Evolutionary conservation across 169 alveolate species (phyloP), one percentile per base, ranked within the genome.

Genomic region (Eimeria maxima): DNA sequence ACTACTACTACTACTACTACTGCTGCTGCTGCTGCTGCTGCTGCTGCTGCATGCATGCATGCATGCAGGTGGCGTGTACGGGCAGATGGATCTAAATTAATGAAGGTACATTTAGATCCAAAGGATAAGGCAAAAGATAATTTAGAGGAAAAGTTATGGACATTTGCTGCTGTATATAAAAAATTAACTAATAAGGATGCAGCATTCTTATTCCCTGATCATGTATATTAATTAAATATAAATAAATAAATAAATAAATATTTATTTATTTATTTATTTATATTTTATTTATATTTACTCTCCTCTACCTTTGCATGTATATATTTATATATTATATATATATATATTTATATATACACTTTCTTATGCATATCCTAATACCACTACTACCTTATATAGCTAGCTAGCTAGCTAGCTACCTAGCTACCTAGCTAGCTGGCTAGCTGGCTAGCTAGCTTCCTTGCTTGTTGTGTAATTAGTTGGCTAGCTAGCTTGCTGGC

Each of bases 151-250:
- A 99, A 99, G 96, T 97, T 99, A 83, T 99, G 98, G 97, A 98
- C 99, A 67, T 98, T 98, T 98, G 98, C 99, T 47, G 99, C 99
- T 71, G 99, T 98, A 86, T 99, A 99, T 98, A 97, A 98, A 97
- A 98, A 97, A 97, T 98, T 99, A 86, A 99, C 99, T 95, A 98
- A 97, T 97, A 99, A 98, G 97, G 99, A 99, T 93, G 99, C 99
- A 38, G 98, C 97, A 74, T 98, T 99, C 97, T 90, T 98, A 93
- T 99, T 99, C 90, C 95, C 94, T 22, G 74, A 86, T 16, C 89
- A 94, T 57, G 95, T 78, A 38, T 76, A 92, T 42, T 92, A 78
- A 92, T 27, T 27, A 0, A 10, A 11, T 50, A 5, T 50, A 7
- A 50, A 50, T 50, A 11, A 50, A 50, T 50, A n/a, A n/a, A n/a